Evolutionary conservation across 2,329 filamentous ascomycete species (phyloP).

Genomic region (Penicillium sp.): DNA sequence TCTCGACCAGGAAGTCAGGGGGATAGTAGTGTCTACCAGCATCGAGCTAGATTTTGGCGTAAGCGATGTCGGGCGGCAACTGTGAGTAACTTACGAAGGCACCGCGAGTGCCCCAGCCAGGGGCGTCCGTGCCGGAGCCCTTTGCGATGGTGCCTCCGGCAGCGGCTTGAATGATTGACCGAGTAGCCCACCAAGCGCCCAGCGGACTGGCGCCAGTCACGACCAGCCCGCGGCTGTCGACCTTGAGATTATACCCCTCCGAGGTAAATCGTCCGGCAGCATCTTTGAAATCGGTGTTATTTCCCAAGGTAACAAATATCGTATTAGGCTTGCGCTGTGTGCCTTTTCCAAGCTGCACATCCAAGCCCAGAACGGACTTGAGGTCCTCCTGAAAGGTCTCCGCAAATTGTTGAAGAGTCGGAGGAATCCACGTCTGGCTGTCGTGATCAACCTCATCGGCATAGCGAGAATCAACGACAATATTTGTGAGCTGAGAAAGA

Average conservation of each 20-base stretch:
- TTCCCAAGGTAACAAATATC: slow-evolving; percentile 51
- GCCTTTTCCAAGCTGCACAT: slow-evolving; percentile 29
- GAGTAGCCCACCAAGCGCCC: slow-evolving; percentile 56
- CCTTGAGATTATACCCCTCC: slow-evolving; percentile 51
- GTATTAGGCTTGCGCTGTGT: slow-evolving; percentile 13
- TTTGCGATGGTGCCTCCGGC: slow-evolving; percentile 38
- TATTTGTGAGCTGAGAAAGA: slow-evolving; percentile 3
- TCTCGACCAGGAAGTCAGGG: slow-evolving; percentile 51
- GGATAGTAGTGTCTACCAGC: slow-evolving; percentile 55
- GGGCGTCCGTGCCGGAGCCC: slow-evolving; percentile 48
- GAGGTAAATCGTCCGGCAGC: slow-evolving; percentile 48
- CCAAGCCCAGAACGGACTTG: slow-evolving; percentile 27
- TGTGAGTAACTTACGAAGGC: slow-evolving; percentile 34
- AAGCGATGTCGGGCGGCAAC: not conserved
- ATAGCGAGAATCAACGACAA: slow-evolving; percentile 43
- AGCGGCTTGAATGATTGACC: slow-evolving; percentile 52
- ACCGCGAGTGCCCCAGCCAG: slow-evolving; percentile 51
- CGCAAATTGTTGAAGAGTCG: slow-evolving; percentile 50
- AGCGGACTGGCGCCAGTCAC: slow-evolving; percentile 54
- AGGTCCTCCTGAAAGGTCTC: slow-evolving; percentile 46
- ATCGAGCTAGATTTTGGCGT: slow-evolving; percentile 40
- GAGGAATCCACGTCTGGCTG: slow-evolving; percentile 54
- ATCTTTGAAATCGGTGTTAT: slow-evolving; percentile 43
- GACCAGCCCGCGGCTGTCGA: slow-evolving; percentile 42
- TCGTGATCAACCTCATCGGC: slow-evolving; percentile 42